phyloP scores from a whole-genome alignment of 352 stramenopile genomes.

The Thalassiosira livingstoniorum region DNA sequence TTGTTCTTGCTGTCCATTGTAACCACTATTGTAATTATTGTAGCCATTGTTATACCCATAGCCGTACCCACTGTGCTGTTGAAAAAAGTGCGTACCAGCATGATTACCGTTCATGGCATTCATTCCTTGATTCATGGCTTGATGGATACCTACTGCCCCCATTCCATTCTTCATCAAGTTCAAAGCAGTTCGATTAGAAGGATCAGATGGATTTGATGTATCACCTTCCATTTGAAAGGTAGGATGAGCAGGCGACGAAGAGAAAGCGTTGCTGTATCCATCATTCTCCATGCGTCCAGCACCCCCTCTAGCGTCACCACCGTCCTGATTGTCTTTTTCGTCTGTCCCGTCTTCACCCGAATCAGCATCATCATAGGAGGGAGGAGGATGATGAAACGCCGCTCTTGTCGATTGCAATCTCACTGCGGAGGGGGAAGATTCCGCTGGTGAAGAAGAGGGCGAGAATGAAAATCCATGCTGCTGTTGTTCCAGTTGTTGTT shows the following conservation, averaged over 20 bases:
- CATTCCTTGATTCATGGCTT: no score
- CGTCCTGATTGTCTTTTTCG: background rate
- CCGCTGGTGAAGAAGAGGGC: background rate
- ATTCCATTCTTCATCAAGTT: background rate
- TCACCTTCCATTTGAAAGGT: no score
- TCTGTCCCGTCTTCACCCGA: background rate
- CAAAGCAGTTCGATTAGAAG: background rate
- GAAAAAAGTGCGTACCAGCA: conserved; percentile 40
- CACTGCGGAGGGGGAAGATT: background rate
- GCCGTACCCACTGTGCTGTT: conserved; percentile 53
- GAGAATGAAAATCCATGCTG: no score
- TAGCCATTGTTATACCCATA: no score
- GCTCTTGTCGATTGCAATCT: conserved; percentile 41
- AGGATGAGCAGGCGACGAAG: background rate
- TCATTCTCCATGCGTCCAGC: background rate
- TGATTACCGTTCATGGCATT: no score
- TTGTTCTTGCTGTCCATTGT: conserved; percentile 25
- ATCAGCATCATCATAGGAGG: background rate
- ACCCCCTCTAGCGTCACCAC: background rate
- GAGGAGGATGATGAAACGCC: conserved; percentile 60
- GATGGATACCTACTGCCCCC: no score
- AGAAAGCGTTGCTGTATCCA: background rate
- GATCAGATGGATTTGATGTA: background rate
- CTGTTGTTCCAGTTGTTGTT: conserved; percentile 16
- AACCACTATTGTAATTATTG: no score